Percentiles rank a stretch among this genome's conserved stretches.
phyloP scores from a whole-genome alignment of 169 alveolate species.

The Amoebophrya sp. region DNA sequence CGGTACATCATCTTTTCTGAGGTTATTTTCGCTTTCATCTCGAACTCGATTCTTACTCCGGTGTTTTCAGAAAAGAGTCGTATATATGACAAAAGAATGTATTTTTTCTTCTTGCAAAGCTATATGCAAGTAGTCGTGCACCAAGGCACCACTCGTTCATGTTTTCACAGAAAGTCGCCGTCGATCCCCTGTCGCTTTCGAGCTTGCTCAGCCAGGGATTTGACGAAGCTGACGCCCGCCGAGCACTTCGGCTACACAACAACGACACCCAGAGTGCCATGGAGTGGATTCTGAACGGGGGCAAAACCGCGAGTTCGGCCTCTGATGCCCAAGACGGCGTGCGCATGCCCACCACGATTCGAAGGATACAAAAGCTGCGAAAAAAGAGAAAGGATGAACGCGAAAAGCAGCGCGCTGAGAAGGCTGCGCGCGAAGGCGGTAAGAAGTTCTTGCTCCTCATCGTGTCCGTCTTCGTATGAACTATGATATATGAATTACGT shows the following conservation, averaged over 20 bases:
- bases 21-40: too few relatives aligned
- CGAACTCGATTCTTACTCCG: too few relatives aligned
- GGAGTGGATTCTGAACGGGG: conserved; percentile 41
- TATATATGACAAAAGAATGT: too few relatives aligned
- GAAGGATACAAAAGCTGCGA: neutral
- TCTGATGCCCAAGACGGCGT: neutral
- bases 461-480: too few relatives aligned
- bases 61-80: too few relatives aligned
- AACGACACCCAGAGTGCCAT: conserved; percentile 52
- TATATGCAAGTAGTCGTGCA: neutral
- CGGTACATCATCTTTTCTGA: neutral
- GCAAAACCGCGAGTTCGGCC: neutral
- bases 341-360: neutral
- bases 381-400: neutral
- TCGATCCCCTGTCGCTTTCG: conserved; percentile 51
- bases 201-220: conserved; percentile 52
- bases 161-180: neutral
- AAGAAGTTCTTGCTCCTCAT: too few relatives aligned
- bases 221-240: conserved; percentile 45
- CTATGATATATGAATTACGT: too few relatives aligned
- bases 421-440: neutral
- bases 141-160: too few relatives aligned
- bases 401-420: neutral
- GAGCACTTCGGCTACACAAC: conserved; percentile 45
- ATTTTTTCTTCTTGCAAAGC: too few relatives aligned